Evolutionary conservation across 2,329 filamentous ascomycete genomes (phyloP).

Genomic region (Pseudogymnoascus sp.): DNA sequence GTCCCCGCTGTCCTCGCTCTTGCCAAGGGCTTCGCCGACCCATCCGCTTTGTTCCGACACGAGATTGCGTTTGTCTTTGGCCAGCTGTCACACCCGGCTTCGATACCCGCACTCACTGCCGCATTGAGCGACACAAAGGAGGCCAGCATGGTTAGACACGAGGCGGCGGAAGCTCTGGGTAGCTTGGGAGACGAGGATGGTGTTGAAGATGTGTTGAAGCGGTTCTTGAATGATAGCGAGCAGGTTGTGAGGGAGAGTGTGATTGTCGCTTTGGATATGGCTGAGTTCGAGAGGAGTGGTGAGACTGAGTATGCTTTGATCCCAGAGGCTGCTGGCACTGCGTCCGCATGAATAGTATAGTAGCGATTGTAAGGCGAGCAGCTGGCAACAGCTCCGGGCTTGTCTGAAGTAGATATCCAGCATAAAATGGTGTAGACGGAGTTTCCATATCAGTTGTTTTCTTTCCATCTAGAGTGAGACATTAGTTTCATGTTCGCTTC

Average conservation of each 20-base stretch:
- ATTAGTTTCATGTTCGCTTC: conserved; percentile 11
- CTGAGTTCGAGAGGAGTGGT: conserved; percentile 85
- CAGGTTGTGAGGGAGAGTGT: conserved; percentile 91
- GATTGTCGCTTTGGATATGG: conserved; percentile 94
- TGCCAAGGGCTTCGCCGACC: conserved; percentile 75
- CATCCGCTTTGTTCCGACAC: conserved; percentile 89
- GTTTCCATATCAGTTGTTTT: conserved; percentile 28
- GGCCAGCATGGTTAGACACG: conserved; percentile 93
- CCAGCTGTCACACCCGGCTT: conserved; percentile 91
- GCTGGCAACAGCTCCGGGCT: neutral
- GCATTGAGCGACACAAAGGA: conserved; percentile 73
- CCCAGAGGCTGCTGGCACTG: conserved; percentile 44
- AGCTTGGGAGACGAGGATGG: conserved; percentile 89
- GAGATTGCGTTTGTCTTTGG: conserved; percentile 98
- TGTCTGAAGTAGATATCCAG: conserved; percentile 5
- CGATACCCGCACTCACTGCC: conserved; percentile 77
- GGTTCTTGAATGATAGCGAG: conserved; percentile 83
- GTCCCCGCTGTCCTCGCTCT: conserved; percentile 80
- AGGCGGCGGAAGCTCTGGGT: conserved; percentile 91
- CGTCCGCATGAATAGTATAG: neutral
- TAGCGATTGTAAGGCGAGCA: neutral
- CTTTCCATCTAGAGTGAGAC: conserved; percentile 25
- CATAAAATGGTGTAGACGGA: conserved; percentile 4
- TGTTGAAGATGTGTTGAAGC: conserved; percentile 76
- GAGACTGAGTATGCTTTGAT: conserved; percentile 89